A percentile compares a stretch with the other conserved stretches of the same genome.
phyloP scores from a whole-genome alignment of 306 rosid genomes.

The Elaeagnus macrophylla region DNA sequence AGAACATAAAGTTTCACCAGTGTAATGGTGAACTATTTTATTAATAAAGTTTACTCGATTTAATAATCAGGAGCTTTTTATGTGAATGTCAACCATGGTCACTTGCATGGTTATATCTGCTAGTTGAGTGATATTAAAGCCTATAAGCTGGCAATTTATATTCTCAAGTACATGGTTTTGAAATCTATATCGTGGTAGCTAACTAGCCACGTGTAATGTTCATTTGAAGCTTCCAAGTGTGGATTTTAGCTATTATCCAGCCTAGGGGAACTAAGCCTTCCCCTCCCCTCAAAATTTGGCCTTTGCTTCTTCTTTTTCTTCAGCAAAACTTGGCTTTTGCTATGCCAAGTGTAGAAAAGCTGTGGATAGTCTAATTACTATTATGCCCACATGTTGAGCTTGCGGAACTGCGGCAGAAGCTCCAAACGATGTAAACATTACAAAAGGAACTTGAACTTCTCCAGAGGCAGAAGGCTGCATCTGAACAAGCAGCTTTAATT shows the following conservation, averaged over 20 bases:
- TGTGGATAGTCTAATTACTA: slow-evolving; percentile 6
- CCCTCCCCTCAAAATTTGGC: neutral
- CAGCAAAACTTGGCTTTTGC: neutral
- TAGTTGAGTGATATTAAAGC: too few relatives aligned
- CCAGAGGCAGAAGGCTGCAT: slow-evolving; percentile 76
- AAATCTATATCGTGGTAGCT: too few relatives aligned
- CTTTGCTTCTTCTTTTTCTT: too few relatives aligned
- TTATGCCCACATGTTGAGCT: slow-evolving; percentile 62
- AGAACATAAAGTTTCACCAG: neutral
- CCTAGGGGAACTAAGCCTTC: neutral
- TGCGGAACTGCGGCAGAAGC: slow-evolving; percentile 86
- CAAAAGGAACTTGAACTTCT: slow-evolving; percentile 92
- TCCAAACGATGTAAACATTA: slow-evolving; percentile 70
- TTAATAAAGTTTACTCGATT: too few relatives aligned
- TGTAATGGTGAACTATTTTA: neutral
- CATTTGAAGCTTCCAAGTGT: too few relatives aligned
- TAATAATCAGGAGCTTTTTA: neutral
- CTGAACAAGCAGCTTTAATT: slow-evolving; percentile 68
- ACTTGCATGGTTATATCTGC: too few relatives aligned
- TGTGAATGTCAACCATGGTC: too few relatives aligned
- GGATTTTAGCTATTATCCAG: too few relatives aligned
- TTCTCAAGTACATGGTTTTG: too few relatives aligned
- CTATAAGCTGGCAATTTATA: neutral
- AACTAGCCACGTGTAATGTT: too few relatives aligned
- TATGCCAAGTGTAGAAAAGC: neutral